Evolutionary conservation across 1,284 basidiomycete species (phyloP).

Genomic region (Ceraceosorus bombacis): DNA sequence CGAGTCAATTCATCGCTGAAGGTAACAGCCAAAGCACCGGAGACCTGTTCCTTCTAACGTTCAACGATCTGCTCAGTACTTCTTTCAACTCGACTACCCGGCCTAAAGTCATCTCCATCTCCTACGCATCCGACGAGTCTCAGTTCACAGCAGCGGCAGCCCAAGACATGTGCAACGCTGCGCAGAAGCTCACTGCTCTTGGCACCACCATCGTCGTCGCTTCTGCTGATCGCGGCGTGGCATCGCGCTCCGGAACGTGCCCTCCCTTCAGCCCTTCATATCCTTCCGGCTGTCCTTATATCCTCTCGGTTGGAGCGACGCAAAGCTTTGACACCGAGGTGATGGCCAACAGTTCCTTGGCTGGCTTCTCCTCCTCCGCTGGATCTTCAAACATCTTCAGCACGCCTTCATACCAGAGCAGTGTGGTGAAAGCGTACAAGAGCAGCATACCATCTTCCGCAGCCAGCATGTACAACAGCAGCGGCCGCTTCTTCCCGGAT

Average conservation of each 20-base stretch:
- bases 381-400: slow-evolving; percentile 12
- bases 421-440: slow-evolving; percentile 8
- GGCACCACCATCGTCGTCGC: slow-evolving; percentile 18
- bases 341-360: slow-evolving; percentile 2
- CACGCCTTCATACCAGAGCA: slow-evolving; percentile 9
- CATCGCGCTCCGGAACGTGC: slow-evolving; percentile 3
- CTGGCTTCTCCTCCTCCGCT: slow-evolving; percentile 15
- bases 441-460: background rate
- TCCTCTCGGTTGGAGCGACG: slow-evolving; percentile 17
- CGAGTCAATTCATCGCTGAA: slow-evolving; percentile 8
- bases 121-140: slow-evolving; percentile 13
- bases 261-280: slow-evolving; percentile 16
- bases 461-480: slow-evolving; percentile 13
- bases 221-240: slow-evolving; percentile 16
- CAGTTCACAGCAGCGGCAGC: slow-evolving; percentile 10
- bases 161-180: slow-evolving; percentile 12
- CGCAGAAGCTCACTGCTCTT: slow-evolving; percentile 13
- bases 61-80: slow-evolving; percentile 7
- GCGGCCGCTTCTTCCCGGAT: slow-evolving; percentile 15
- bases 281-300: slow-evolving; percentile 15
- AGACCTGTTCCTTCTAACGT: slow-evolving; percentile 17
- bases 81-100: background rate
- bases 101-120: slow-evolving; percentile 12
- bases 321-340: slow-evolving; percentile 11
- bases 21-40: slow-evolving; percentile 9